phyloP scores from a whole-genome alignment of 495 filamentous ascomycete genomes.

The Aspergillus bertholletiae region DNA sequence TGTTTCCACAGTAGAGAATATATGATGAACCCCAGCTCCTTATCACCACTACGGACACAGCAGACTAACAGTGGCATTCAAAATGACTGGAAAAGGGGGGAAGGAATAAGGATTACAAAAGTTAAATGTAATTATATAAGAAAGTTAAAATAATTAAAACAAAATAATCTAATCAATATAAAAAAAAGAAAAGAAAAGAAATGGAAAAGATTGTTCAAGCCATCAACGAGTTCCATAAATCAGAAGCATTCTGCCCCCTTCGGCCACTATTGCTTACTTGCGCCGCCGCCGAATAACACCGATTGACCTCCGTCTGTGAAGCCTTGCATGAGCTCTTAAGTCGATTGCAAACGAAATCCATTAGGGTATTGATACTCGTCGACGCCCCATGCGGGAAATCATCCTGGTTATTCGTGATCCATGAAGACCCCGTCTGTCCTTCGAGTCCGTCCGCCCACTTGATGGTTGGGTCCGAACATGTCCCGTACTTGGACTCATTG shows the following conservation, averaged over 20 bases:
- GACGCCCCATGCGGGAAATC: constrained; percentile 60
- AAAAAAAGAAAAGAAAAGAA: no score
- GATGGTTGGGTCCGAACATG: constrained; percentile 53
- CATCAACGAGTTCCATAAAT: constrained; percentile 50
- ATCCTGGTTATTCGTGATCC: constrained; percentile 43
- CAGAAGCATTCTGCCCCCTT: constrained; percentile 52
- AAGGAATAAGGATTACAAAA: no score
- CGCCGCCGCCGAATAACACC: constrained; percentile 39
- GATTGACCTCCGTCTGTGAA: constrained; percentile 36
- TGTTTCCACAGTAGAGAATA: no score
- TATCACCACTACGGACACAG: no score
- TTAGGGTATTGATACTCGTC: constrained; percentile 51
- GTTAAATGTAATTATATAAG: no score
- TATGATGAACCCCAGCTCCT: no score
- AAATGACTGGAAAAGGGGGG: no score
- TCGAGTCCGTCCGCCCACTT: constrained; percentile 51
- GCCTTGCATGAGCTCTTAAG: constrained; percentile 52
- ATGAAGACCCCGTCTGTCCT: constrained; percentile 48
- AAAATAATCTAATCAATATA: no score
- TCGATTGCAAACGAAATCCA: constrained; percentile 53
- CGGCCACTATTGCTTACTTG: constrained; percentile 31
- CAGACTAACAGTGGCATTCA: no score
- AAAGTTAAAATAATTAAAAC: no score
- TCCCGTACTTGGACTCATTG: constrained; percentile 33
- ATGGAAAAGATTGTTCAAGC: constrained; percentile 11